Conservation (phyloP, 1,284 basidiomycete genomes). For the Heterobasidion parviporum region DNA sequence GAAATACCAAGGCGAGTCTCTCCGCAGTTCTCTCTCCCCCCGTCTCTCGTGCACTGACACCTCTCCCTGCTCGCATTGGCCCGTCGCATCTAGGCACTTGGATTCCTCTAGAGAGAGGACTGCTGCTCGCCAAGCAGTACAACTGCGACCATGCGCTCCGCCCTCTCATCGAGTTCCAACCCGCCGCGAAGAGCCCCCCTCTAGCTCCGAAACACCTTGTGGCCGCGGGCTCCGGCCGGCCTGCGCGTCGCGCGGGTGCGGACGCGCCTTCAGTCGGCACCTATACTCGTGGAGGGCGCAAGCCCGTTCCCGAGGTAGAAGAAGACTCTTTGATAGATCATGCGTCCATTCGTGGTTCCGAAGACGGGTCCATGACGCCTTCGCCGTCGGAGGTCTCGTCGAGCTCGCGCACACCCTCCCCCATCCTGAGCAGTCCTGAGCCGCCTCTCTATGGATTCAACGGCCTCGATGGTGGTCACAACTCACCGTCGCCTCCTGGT, state of each 20-base stretch:
- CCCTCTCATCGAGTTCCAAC: slow-evolving; percentile 93
- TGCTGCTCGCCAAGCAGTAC: slow-evolving; percentile 86
- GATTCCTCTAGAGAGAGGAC: slow-evolving; percentile 93
- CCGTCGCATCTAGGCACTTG: slow-evolving; percentile 73
- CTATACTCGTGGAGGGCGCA: slow-evolving; percentile 49
- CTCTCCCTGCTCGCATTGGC: not conserved
- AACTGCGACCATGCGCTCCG: slow-evolving; percentile 86
- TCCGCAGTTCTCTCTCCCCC: not conserved
- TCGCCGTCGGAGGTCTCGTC: slow-evolving; percentile 81
- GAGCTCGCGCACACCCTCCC: slow-evolving; percentile 85
- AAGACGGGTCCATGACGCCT: slow-evolving; percentile 79
- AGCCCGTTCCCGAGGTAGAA: slow-evolving; percentile 30
- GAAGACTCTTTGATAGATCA: slow-evolving; percentile 53
- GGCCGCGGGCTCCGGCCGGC: slow-evolving; percentile 49
- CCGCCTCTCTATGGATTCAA: slow-evolving; percentile 28
- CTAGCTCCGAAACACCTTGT: slow-evolving; percentile 94
- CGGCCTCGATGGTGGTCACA: slow-evolving; percentile 30
- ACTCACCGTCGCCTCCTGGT: slow-evolving; percentile 22
- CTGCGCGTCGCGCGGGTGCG: slow-evolving; percentile 40
- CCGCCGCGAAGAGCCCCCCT: slow-evolving; percentile 88
- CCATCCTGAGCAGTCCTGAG: slow-evolving; percentile 52
- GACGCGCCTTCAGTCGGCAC: slow-evolving; percentile 29
- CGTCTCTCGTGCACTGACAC: not conserved
- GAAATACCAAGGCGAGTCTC: slow-evolving; percentile 89
- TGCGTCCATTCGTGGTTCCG: slow-evolving; percentile 57